Evolutionary conservation across 2,329 filamentous ascomycete genomes (phyloP), one percentile per base, ranked within the genome.

Genomic region (Penicillium sclerotiorum): DNA sequence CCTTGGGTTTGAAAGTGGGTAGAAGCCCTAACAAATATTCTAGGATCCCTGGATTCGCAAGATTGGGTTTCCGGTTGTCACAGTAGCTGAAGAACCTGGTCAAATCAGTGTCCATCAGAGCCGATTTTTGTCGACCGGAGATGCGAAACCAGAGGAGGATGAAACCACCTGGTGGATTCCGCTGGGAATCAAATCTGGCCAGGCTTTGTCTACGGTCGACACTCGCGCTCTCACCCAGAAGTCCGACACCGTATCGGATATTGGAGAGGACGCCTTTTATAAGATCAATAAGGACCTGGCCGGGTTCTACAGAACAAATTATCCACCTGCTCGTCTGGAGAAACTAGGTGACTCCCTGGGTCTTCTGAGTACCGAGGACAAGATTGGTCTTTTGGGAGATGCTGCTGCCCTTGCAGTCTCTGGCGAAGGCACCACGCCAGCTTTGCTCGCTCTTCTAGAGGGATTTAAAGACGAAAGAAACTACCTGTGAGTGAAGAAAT

Each of bases 111-210:
- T 97, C 53, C 87, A 86, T 67, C 94, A 99, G 72, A 87, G 84
- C 44, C 87, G 94, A 50, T 99, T 96, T 81, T 79, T 99, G 18
- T 90, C 89, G 17, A 91, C 90, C 3, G 94, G 94, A 8, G 93
- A 97, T 67, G 89, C 91, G 48, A 90, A 91, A 75, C 79, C 90
- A 1, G 89, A 95, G 65, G 94, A 99, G 60, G 92, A 99, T 65
- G 80, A 88, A 64, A 96, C 92, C 3, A 86, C 84, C 17, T 99
- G 94, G 94, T 99, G 94, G 93, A 84, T 97, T 52, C 94, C 94
- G 13, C 81, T 99, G 25, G 88, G 88, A 12, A 78, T 99, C 22
- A 88, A 91, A 69, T 88, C 90, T 45, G 90, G 90, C 63, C 76
- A 80, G 30, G 80, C 86, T 18, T 76, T 85, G 25, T 75, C 83